Conservation (phyloP, 1,284 basidiomycete species). For the Tylopilus microsporus region DNA sequence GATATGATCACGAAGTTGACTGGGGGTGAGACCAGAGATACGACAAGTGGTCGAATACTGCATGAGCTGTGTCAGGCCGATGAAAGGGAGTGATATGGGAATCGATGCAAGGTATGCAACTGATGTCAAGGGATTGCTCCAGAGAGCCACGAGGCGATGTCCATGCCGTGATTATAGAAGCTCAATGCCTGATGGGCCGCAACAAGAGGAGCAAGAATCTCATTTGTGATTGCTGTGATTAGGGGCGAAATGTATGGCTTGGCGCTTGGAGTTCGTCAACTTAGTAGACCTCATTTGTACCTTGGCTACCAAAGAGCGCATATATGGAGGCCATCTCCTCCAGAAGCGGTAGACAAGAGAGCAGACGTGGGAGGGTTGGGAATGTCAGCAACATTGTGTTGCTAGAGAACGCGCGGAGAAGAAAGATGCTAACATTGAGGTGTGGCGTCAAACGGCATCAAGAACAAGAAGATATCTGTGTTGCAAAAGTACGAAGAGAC, state of each 20-base stretch:
- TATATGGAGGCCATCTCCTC: too few species aligned
- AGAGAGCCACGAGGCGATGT: conserved; percentile 82
- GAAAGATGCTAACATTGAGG: conserved; percentile 75
- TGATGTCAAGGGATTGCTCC: conserved; percentile 50
- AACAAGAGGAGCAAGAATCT: conserved; percentile 74
- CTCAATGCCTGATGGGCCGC: conserved; percentile 56
- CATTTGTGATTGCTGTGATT: conserved; percentile 67
- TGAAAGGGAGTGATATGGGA: too few species aligned
- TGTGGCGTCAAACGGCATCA: conserved; percentile 50
- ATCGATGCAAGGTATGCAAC: conserved; percentile 51
- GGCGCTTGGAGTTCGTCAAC: conserved; percentile 86
- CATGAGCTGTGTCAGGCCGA: conserved; percentile 84
- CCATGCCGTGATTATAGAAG: conserved; percentile 75
- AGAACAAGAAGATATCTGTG: conserved; percentile 78
- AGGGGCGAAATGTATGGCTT: too few species aligned
- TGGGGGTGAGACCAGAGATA: conserved; percentile 44
- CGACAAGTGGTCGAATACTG: conserved; percentile 86
- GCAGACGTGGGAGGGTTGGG: too few species aligned
- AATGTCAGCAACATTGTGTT: too few species aligned
- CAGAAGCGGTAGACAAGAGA: too few species aligned
- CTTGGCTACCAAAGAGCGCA: too few species aligned
- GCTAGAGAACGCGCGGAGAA: conserved; percentile 50
- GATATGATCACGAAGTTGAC: too few species aligned
- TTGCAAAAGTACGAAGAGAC: conserved; percentile 70
- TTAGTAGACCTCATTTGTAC: conserved; percentile 41